Evolutionary conservation across 2,329 filamentous ascomycete species (phyloP), one percentile per base, ranked within the genome.

Genomic region (Corinectria fuckeliana): DNA sequence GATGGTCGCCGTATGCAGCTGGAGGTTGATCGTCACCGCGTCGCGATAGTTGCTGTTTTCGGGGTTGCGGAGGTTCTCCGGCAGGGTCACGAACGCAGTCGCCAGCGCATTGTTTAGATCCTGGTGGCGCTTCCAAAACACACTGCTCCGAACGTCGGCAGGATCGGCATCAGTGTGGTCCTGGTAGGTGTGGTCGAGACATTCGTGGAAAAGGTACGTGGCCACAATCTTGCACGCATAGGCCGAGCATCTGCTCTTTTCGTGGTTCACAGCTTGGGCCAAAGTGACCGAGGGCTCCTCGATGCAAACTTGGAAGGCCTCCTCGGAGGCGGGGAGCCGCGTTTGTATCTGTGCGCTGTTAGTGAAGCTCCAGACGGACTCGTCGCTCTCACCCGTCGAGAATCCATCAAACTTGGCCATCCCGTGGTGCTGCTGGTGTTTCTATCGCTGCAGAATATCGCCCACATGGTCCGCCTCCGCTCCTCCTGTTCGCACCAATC

Each of bases 381-480:
- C 20, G 3, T 36, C 11, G 6, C 13, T 16, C 63, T 61, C 14
- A 81, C 83, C 63, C 93, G 90, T 71, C 78, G 79, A 62, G 91
- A 85, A 64, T 96, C 89, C 39, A 96, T 86, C 10, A 87, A 79
- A 80, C 91, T 88, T 0, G 93, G 92, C 93, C 93, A 96, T 2
- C 92, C 92, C 3, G 92, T 95, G 13, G 91, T 92, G 44, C 93
- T 90, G 70, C 90, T 93, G 2, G 90, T 88, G 75, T 93, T 93
- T 44, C 91, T 85, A 73, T 97, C 93, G 28, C 88, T 81, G 67
- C 88, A 90, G 68, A 93, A 96, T 0, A 87, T 82, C 68, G 88
- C 84, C 93, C 93, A 97, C 66, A 96, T 93, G 0, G 90, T 88
- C 61, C 93, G 83, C 52, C 93, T 82, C 54, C 93, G 83, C 74